Evolutionary conservation across 768 basidiomycete species (phyloP).

Genomic region (Suillus brevipes): DNA sequence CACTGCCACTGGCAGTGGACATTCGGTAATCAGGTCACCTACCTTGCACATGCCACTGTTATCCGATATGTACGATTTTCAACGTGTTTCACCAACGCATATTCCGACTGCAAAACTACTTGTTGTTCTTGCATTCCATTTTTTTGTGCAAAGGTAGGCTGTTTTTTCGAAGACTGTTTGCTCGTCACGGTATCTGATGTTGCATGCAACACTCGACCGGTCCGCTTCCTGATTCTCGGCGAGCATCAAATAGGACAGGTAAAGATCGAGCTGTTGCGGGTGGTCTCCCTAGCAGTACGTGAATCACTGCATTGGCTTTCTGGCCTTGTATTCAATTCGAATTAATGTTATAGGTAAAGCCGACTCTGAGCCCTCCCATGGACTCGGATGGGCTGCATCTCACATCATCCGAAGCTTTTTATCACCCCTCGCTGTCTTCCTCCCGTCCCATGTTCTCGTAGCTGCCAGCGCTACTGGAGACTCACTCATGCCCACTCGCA

Average conservation of each 20-base stretch:
- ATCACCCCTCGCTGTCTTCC: conserved; percentile 68
- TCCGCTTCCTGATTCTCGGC: conserved; percentile 37
- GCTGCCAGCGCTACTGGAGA: conserved; percentile 41
- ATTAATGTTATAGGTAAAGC: neutral
- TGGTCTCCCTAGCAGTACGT: conserved; percentile 15
- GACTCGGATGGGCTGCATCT: conserved; percentile 12
- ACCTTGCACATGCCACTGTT: too few relatives aligned
- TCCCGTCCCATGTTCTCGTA: conserved; percentile 50
- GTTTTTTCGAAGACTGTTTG: too few relatives aligned
- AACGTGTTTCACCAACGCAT: too few relatives aligned
- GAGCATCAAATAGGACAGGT: conserved; percentile 28
- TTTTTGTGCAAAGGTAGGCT: too few relatives aligned
- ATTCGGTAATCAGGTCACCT: too few relatives aligned
- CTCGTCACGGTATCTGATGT: too few relatives aligned
- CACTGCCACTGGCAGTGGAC: too few relatives aligned
- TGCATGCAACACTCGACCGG: too few relatives aligned
- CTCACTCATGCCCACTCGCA: conserved; percentile 63
- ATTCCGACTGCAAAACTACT: too few relatives aligned
- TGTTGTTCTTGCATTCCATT: too few relatives aligned
- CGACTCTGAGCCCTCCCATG: neutral
- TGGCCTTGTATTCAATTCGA: conserved; percentile 3
- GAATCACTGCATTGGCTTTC: neutral
- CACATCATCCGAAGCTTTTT: conserved; percentile 48
- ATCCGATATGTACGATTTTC: too few relatives aligned
- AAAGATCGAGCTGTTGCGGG: conserved; percentile 28